phyloP scores from a whole-genome alignment of 495 filamentous ascomycete genomes.

The Elaphomyces granulatus region DNA sequence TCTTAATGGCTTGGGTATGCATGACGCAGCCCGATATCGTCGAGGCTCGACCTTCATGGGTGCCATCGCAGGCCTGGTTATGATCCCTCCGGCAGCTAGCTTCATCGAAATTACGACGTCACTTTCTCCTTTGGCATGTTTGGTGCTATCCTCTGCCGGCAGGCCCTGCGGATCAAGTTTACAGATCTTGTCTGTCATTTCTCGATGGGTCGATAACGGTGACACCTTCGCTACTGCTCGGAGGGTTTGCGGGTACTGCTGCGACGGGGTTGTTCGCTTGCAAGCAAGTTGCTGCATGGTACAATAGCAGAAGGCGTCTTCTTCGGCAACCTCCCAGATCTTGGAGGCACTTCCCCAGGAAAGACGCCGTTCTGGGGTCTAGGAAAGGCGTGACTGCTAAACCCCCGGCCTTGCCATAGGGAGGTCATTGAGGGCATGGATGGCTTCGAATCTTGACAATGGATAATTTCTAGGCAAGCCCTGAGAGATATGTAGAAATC shows the following conservation, averaged over 20 bases:
- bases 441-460: too few species aligned
- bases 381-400: too few species aligned
- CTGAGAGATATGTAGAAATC: too few species aligned
- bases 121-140: constrained; percentile 31
- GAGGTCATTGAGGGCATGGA: constrained; percentile 33
- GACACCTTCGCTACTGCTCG: constrained; percentile 35
- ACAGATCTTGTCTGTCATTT: constrained; percentile 20
- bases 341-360: constrained; percentile 26
- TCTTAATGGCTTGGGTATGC: constrained; percentile 27
- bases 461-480: too few species aligned
- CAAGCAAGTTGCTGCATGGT: constrained; percentile 26
- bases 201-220: constrained; percentile 31
- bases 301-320: constrained; percentile 25
- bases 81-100: constrained; percentile 35
- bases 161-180: constrained; percentile 35
- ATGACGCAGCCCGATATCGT: constrained; percentile 30
- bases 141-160: constrained; percentile 28
- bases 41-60: constrained; percentile 36
- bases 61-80: constrained; percentile 34
- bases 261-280: constrained; percentile 24
- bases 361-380: too few species aligned
- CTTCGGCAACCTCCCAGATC: constrained; percentile 38
- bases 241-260: constrained; percentile 26
- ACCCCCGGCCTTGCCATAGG: constrained; percentile 8
- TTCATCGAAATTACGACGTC: constrained; percentile 31